Base-by-base conservation (phyloP, 1,139 yeast genomes). In the Magnusiomyces magnusii region DNA sequence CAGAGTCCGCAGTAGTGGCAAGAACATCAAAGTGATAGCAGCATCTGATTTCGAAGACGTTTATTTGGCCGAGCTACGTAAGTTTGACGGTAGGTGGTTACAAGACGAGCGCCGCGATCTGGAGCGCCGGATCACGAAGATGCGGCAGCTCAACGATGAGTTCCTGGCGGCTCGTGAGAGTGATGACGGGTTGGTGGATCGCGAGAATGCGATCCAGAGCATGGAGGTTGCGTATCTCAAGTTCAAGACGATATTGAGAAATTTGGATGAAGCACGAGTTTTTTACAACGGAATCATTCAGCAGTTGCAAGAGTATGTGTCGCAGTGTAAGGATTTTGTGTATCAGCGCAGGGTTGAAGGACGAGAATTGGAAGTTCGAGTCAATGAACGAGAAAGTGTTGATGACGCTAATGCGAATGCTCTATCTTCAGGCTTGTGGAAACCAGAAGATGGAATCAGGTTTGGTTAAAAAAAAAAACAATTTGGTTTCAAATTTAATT, bases 241-340 rank as follows among this genome's bases (percentile, higher is more conserved):
- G 61, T 87, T 77, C 66, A 69, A 76, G 51, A 90, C 85, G 65
- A 74, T 89, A 5, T 70, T 79, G 24, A 74, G 78, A 21, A 87
- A 88, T 66, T 70, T 90, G 49, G 79, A 80, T 47, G 88, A 87
- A 65, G 97, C 96, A 0, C 68, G 82, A 0, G 78, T 78, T 59
- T 91, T 90, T 69, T 91, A 91, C 72, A 78, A 78, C 56, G 86
- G 84, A 58, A 81, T 89, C 61, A 74, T 81, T 36, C 73, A 72
- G 1, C 82, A 82, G 60, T 78, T 83, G 1, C 74, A 76, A 42
- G 75, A 67, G 1, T 79, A 85, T 19, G 71, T 80, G 25, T 71
- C 71, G 7, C 83, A 79, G 49, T 80, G 87, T 64, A 84, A 82
- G 54, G 76, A 75, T 21, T 86, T 75, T 68, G 79, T 86, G n/a